Conservation (phyloP, 345 rosid species). For the Eucalyptus coolabah region DNA sequence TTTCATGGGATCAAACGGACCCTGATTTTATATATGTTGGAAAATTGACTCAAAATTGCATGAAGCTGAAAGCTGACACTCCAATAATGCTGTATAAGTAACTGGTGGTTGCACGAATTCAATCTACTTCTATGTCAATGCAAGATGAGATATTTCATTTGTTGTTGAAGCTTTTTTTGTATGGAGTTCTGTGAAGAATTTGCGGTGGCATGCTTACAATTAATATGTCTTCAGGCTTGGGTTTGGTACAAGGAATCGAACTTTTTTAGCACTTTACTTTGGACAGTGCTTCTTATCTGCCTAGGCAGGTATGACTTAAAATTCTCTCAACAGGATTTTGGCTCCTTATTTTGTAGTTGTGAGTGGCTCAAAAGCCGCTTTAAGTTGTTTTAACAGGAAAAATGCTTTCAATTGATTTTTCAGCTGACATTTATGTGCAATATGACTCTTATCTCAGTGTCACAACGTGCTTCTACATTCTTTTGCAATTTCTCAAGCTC, state of each 20-base stretch:
- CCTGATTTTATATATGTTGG: too few species aligned
- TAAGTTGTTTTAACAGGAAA: not conserved
- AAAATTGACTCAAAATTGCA: not conserved
- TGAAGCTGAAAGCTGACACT: not conserved
- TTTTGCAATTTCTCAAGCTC: slow-evolving; percentile 56
- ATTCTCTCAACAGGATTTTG: not conserved
- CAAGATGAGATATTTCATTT: not conserved
- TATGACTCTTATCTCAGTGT: slow-evolving; percentile 21
- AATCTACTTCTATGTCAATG: not conserved
- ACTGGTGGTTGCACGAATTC: not conserved
- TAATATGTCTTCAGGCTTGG: slow-evolving; percentile 40
- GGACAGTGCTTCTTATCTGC: slow-evolving; percentile 53
- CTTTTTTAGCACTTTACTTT: slow-evolving; percentile 21
- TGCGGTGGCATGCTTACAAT: not conserved
- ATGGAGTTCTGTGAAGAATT: not conserved
- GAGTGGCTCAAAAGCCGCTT: not conserved
- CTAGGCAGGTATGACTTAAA: slow-evolving; percentile 44
- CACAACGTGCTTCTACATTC: slow-evolving; percentile 43
- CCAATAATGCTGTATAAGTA: not conserved
- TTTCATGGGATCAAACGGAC: too few species aligned
- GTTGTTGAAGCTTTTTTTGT: not conserved
- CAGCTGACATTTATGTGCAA: not conserved
- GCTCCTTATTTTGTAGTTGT: not conserved
- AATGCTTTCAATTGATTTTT: not conserved
- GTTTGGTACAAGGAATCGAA: slow-evolving; percentile 55